These are phyloP conservation scores for Tetrahymena thermophila DNA, from an alignment of 73 alveolate species.

Conservation along the genomic window DNA sequence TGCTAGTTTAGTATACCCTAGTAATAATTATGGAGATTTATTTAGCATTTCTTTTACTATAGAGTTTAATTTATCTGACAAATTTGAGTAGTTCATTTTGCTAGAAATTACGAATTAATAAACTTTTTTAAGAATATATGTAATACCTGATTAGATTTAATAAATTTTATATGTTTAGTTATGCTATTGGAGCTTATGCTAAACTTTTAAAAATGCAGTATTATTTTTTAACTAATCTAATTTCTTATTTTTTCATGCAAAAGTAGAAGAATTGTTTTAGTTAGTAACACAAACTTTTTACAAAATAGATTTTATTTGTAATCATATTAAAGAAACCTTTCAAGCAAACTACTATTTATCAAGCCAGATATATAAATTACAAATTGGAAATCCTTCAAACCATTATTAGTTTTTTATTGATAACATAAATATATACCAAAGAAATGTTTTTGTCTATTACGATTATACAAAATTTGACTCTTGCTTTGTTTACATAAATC, in stretches of 20 bases:
- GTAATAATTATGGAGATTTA: not conserved
- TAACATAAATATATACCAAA: not conserved
- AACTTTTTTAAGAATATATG: no score
- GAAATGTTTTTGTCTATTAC: not conserved
- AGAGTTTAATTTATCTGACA: not conserved
- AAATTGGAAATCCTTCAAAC: not conserved
- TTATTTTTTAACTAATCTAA: not conserved
- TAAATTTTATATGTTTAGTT: not conserved
- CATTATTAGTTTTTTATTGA: not conserved
- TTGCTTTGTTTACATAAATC: not conserved
- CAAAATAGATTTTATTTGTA: not conserved
- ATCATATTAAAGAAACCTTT: not conserved
- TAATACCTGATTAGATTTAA: not conserved
- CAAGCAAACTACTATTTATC: no score
- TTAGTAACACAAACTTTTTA: not conserved
- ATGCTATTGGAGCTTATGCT: not conserved
- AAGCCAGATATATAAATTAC: no score
- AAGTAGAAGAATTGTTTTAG: not conserved
- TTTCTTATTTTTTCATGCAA: not conserved
- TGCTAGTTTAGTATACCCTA: not conserved
- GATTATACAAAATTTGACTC: not conserved
- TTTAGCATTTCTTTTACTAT: not conserved
- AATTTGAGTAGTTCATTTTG: no score
- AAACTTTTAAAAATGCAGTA: not conserved
- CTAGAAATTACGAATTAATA: no score